A percentile compares a stretch with the other conserved stretches of the same genome.
Evolutionary conservation across 441 rosid genomes (phyloP).

Genomic region (Erodium texanum): DNA sequence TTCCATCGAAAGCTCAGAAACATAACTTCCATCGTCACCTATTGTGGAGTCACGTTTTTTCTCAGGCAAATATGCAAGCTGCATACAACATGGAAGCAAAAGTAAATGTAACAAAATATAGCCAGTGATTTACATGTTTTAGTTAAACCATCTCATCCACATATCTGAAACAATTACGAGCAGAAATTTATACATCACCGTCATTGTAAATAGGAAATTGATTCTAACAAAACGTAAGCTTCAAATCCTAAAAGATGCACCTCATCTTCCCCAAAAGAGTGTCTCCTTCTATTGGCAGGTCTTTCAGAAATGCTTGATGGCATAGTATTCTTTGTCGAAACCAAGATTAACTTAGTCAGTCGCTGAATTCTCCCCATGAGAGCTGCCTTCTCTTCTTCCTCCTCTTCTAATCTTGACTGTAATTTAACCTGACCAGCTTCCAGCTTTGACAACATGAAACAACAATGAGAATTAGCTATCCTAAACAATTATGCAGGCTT

Average conservation of each 20-base stretch:
- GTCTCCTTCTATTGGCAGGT: conserved; percentile 65
- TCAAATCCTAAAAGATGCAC: conserved; percentile 29
- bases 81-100: conserved; percentile 26
- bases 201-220: not conserved
- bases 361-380: conserved; percentile 95
- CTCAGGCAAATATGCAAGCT: conserved; percentile 94
- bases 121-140: conserved; percentile 12
- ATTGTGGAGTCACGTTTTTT: conserved; percentile 50
- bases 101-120: conserved; percentile 16
- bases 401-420: conserved; percentile 85
- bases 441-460: conserved; percentile 26
- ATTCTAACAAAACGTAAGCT: not conserved
- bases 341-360: conserved; percentile 79
- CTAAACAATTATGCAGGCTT: not conserved
- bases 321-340: conserved; percentile 79
- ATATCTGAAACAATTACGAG: conserved; percentile 6
- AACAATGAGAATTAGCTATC: not conserved
- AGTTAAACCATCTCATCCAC: conserved; percentile 9
- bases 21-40: conserved; percentile 62
- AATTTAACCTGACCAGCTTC: conserved; percentile 85
- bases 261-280: conserved; percentile 98
- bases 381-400: conserved; percentile 93
- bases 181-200: conserved; percentile 3
- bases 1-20: conserved; percentile 49
- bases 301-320: conserved; percentile 50